Evolutionary conservation across 2,329 filamentous ascomycete genomes (phyloP), one percentile per base, ranked within the genome.

Genomic region (Pestalotiopsis sp.): DNA sequence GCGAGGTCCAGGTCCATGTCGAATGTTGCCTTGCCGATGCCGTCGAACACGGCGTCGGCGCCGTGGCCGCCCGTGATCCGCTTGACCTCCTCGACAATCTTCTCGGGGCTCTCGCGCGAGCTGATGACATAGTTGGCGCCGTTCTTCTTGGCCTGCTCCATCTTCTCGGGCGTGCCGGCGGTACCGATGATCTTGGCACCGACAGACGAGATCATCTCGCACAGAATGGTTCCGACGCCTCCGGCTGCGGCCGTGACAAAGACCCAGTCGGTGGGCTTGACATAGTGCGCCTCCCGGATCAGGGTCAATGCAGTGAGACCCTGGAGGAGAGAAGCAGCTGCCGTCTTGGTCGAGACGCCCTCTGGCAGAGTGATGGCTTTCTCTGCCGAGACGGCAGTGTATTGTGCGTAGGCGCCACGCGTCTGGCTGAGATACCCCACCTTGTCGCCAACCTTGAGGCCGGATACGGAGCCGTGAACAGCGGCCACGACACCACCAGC

Each of bases 181-280:
- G 93, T 95, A 1, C 91, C 94, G 75, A 98, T 96, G 25, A 91
- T 89, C 73, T 88, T 89, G 13, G 93, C 94, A 1, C 93, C 94
- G 2, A 94, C 84, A 0, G 86, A 83, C 72, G 87, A 88, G 56
- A 97, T 82, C 73, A 97, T 82, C 84, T 97, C 93, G 52, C 89
- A 90, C 36, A 97, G 85, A 80, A 93, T 87, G 58, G 91, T 82
- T 0, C 93, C 93, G 0, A 94, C 93, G 17, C 94, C 94, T 17
- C 94, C 94, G 0, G 94, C 94, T 0, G 94, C 94, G 0, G 94
- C 94, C 74, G 96, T 93, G 17, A 97, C 89, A 2, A 97, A 87
- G 0, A 94, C 86, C 90, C 92, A 96, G 73, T 97, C 93, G 1
- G 91, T 93, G 72, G 88, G 85, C 77, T 93, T 84, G 6, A 95